phyloP scores from a whole-genome alignment of 768 basidiomycete species.

The Saitozyma sp. region DNA sequence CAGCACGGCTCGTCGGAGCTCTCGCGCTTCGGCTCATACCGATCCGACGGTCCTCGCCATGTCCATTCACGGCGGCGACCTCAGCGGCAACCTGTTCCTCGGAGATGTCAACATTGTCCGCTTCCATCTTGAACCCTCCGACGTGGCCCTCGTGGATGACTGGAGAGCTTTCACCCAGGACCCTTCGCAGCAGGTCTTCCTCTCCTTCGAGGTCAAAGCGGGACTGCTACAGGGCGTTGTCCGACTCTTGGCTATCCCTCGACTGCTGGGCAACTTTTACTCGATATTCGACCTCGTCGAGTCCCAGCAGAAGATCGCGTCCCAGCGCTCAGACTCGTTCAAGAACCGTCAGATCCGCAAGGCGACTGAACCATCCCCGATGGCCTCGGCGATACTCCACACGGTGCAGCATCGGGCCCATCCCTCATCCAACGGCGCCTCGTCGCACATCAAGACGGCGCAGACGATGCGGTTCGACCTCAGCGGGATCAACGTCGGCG shows the following conservation, averaged over 20 bases:
- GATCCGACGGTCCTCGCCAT: constrained; percentile 40
- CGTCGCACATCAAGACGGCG: constrained; percentile 23
- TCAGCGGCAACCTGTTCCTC: constrained; percentile 32
- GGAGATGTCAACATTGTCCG: constrained; percentile 39
- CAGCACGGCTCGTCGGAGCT: constrained; percentile 34
- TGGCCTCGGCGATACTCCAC: constrained; percentile 41
- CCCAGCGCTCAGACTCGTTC: constrained; percentile 41
- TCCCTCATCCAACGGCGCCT: background rate
- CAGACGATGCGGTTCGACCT: constrained; percentile 42
- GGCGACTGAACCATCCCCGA: constrained; percentile 35
- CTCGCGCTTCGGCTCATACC: constrained; percentile 16
- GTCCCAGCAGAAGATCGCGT: constrained; percentile 35
- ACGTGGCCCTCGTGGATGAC: constrained; percentile 46
- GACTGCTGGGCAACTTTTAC: constrained; percentile 37
- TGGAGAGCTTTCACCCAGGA: constrained; percentile 38
- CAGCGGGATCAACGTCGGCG: constrained; percentile 38
- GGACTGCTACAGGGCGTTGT: constrained; percentile 44
- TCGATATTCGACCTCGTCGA: constrained; percentile 30
- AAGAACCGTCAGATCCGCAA: constrained; percentile 24
- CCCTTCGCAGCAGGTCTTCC: constrained; percentile 21
- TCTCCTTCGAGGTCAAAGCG: constrained; percentile 47
- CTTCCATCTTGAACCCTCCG: constrained; percentile 39
- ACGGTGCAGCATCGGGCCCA: constrained; percentile 22
- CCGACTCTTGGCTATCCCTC: constrained; percentile 41
- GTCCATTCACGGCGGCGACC: constrained; percentile 33